Evolutionary conservation across 805 yeast species (phyloP), one percentile per base, ranked within the genome.

Genomic region (Yarrowia osloensis): DNA sequence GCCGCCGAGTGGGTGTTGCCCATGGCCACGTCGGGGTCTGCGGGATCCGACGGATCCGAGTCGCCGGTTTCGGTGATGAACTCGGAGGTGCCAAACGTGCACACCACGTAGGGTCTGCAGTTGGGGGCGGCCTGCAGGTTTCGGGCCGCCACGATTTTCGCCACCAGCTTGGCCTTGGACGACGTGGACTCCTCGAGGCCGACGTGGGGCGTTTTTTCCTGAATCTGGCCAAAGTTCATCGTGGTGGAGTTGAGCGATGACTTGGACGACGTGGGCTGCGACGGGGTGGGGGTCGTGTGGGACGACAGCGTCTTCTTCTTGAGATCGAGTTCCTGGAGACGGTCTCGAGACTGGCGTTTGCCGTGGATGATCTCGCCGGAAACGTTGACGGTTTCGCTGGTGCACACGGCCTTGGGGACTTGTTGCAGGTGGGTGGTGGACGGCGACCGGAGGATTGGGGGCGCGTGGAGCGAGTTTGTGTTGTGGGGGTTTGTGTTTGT

Each of bases 61-160:
- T 46, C 31, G 35, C 67, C 66, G 4, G 92, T 93, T 69, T 87
- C 86, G 28, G 97, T 87, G 68, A 94, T 92, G 70, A 88, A 90
- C 78, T 95, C 98, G 17, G 81, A 76, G 57, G 73, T 70, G 47
- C 75, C 76, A 46, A 69, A 73, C 4, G 75, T 73, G 63, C 76
- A 74, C 17, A 74, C 72, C 37, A 74, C 76, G 52, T 70, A 89
- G 3, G 97, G 97, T 3, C 94, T 81, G 75, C 80, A 79, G 46
- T 81, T 78, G 4, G 86, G 77, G 52, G 83, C 81, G 37, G 87
- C 84, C 49, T 82, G 78, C 70, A 94, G 81, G 71, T 87, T 88
- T 68, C 82, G 84, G 1, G 97, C 98, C 77, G 91, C 94, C 29
- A 89, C 80, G 69, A 94, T 91, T 37, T 85, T 86, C 57, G 95